These are phyloP conservation scores for Ustilago nuda DNA, from an alignment of 1,284 basidiomycete species.

Conservation along the genomic window DNA sequence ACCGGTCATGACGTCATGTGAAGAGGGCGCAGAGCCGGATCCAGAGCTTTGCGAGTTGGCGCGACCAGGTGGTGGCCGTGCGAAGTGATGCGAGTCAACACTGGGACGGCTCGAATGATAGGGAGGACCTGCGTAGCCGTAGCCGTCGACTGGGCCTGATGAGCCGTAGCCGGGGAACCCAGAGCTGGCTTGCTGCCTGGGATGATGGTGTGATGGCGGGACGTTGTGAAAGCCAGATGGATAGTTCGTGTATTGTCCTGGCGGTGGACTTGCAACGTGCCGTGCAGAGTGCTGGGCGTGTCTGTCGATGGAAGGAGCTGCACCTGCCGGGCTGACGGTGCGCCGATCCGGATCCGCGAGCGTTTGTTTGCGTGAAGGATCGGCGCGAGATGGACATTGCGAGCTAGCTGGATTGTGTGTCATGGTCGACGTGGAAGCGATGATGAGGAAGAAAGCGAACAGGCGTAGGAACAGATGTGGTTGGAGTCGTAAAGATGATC, in stretches of 20 bases:
- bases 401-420: conserved; percentile 20
- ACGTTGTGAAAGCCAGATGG: conserved; percentile 18
- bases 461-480: not conserved
- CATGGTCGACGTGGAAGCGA: conserved; percentile 14
- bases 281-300: conserved; percentile 9
- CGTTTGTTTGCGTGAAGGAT: conserved; percentile 18
- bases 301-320: conserved; percentile 7
- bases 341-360: conserved; percentile 26
- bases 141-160: conserved; percentile 8
- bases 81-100: conserved; percentile 17
- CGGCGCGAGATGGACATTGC: conserved; percentile 24
- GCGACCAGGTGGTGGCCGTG: conserved; percentile 20
- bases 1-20: conserved; percentile 19
- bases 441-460: not conserved
- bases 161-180: conserved; percentile 13
- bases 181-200: conserved; percentile 10
- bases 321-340: conserved; percentile 8
- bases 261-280: conserved; percentile 23
- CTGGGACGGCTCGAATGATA: conserved; percentile 15
- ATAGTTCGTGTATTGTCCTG: conserved; percentile 15
- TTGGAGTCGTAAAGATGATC: not conserved
- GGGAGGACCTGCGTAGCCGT: conserved; percentile 13
- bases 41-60: conserved; percentile 35
- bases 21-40: conserved; percentile 11
- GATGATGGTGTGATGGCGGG: conserved; percentile 14